Percentiles rank a stretch among this genome's conserved stretches.
These are phyloP conservation scores for Podila epigama DNA, from an alignment of 192 early-diverging fungal species.

Conservation along the genomic window DNA sequence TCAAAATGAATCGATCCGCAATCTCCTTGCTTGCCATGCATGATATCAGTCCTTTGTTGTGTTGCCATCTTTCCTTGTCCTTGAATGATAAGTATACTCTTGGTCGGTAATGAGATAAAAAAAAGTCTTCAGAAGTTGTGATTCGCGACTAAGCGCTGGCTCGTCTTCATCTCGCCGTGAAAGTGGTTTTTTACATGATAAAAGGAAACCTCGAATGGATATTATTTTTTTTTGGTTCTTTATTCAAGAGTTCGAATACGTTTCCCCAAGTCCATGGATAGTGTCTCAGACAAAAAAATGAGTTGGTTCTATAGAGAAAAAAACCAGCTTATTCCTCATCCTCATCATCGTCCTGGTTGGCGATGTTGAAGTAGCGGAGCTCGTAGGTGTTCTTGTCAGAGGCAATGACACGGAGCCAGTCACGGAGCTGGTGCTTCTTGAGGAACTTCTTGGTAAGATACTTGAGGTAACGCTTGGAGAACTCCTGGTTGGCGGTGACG, in stretches of 20 bases:
- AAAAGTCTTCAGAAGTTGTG: constrained; percentile 52
- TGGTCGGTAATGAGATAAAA: no score
- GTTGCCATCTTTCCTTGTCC: no score
- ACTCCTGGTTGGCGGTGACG: constrained; percentile 76
- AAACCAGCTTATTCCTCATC: constrained; percentile 67
- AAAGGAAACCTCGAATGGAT: no score
- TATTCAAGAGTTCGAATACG: constrained; percentile 16
- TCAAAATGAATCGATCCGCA: no score
- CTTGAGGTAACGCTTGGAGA: constrained; percentile 99
- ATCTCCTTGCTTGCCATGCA: no score
- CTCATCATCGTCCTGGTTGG: constrained; percentile 75
- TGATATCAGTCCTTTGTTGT: neutral
- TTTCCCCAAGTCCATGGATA: neutral
- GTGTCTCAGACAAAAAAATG: neutral
- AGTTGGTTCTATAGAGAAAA: no score
- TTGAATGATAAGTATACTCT: no score
- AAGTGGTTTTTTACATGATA: constrained; percentile 12
- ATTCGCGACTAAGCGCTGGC: constrained; percentile 49
- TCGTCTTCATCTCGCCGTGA: constrained; percentile 53
- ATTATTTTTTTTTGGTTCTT: constrained; percentile 26
- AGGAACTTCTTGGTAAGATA: constrained; percentile 99
- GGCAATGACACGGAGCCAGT: constrained; percentile 97
- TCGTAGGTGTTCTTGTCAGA: constrained; percentile 89
- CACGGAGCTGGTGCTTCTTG: constrained; percentile 99
- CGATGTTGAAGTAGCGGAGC: constrained; percentile 96